Percentiles rank a stretch among this genome's conserved stretches.
Evolutionary conservation across 768 basidiomycete genomes (phyloP).

Genomic region (Boletus insuetus): DNA sequence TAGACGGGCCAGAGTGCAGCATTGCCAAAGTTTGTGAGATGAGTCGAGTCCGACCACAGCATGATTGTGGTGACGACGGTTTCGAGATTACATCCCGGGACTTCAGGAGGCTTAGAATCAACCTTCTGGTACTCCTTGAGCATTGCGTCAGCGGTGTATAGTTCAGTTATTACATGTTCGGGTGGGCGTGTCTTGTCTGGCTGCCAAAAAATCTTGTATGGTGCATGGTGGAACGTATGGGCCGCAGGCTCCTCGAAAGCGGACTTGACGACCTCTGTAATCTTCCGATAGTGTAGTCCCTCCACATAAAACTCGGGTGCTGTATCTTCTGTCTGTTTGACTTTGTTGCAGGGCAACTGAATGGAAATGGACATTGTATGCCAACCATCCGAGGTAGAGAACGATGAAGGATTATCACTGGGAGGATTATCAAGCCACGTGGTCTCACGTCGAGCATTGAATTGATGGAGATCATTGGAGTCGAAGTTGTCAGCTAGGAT

Average conservation of each 20-base stretch:
- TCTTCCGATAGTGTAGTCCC: conserved; percentile 27
- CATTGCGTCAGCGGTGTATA: background rate
- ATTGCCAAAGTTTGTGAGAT: conserved; percentile 21
- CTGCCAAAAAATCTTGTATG: conserved; percentile 16
- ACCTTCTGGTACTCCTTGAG: background rate
- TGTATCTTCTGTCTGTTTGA: background rate
- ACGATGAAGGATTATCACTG: no score
- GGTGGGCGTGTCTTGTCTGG: background rate
- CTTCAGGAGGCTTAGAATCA: rapidly evolving
- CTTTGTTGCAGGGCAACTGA: background rate
- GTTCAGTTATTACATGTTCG: background rate
- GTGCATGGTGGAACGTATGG: conserved; percentile 12
- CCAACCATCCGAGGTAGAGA: background rate
- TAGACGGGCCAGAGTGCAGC: conserved; percentile 16
- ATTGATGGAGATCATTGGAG: no score
- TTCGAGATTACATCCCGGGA: background rate
- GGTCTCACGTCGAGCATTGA: no score
- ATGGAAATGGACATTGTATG: background rate
- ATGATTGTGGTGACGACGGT: conserved; percentile 15
- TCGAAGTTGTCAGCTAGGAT: no score
- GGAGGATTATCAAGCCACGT: no score
- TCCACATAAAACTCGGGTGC: background rate
- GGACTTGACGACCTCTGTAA: conserved; percentile 22
- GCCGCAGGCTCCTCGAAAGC: conserved; percentile 21
- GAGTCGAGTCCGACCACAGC: conserved; percentile 25